These are phyloP conservation scores for Galerina marginata DNA, from an alignment of 768 basidiomycete species.

Conservation along the genomic window DNA sequence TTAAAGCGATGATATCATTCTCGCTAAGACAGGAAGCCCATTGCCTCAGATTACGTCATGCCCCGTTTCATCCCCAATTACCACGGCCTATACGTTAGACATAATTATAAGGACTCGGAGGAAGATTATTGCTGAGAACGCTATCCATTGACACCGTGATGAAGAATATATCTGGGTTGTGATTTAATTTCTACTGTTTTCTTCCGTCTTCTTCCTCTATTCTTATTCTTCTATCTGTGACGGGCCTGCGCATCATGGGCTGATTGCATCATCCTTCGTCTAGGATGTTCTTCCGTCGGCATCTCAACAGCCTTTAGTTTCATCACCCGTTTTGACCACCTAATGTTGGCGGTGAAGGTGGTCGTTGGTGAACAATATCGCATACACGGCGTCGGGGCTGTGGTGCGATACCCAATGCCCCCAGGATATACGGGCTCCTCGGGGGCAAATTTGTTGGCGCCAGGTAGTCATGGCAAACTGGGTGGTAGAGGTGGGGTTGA, in stretches of 20 bases:
- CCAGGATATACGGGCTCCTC: neutral
- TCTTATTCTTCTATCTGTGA: too few relatives aligned
- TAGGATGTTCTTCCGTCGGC: conserved; percentile 75
- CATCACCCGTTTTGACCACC: conserved; percentile 72
- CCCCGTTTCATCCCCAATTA: conserved; percentile 56
- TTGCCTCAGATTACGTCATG: conserved; percentile 89
- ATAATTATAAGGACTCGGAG: conserved; percentile 72
- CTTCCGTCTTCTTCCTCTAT: too few relatives aligned
- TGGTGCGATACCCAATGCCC: neutral
- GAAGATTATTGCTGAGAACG: conserved; percentile 73
- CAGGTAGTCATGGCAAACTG: neutral
- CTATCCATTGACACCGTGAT: conserved; percentile 75
- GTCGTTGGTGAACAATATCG: conserved; percentile 88
- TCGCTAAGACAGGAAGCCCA: conserved; percentile 73
- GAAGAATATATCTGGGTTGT: conserved; percentile 76
- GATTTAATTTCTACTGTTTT: neutral
- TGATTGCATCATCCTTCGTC: neutral
- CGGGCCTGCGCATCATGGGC: neutral
- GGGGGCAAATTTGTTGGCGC: neutral
- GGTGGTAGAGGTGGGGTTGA: conserved; percentile 9
- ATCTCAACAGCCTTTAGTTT: conserved; percentile 73
- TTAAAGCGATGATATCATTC: conserved; percentile 80
- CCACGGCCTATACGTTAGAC: conserved; percentile 70
- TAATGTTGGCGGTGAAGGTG: conserved; percentile 86
- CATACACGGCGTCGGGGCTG: conserved; percentile 67